phyloP scores from a whole-genome alignment of 148 eudicot genomes.

The Fagopyrum homotropicum region DNA sequence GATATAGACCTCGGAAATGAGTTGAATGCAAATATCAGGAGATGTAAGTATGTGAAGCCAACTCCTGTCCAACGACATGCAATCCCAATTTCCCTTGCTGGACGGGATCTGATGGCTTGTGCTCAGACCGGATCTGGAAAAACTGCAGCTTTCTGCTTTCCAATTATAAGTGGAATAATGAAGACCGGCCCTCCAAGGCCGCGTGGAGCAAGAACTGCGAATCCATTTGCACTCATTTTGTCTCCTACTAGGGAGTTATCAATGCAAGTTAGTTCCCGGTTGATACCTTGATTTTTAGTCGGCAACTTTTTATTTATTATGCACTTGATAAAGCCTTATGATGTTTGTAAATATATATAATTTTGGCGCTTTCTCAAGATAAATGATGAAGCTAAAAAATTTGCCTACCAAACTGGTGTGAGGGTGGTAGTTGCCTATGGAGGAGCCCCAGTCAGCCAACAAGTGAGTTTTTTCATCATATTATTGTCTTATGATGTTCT shows the following conservation, averaged over 20 bases:
- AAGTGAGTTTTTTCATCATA: constrained; percentile 28
- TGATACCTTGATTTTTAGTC: not conserved
- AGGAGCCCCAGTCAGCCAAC: constrained; percentile 79
- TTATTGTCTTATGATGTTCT: too few species aligned
- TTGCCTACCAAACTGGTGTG: constrained; percentile 85
- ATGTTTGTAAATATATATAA: not conserved
- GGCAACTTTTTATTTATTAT: not conserved
- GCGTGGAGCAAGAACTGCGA: constrained; percentile 56
- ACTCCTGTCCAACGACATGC: constrained; percentile 83
- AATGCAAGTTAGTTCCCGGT: constrained; percentile 47
- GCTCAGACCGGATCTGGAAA: constrained; percentile 93
- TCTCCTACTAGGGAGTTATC: constrained; percentile 89
- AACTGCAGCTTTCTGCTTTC: constrained; percentile 85
- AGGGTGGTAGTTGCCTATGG: constrained; percentile 82
- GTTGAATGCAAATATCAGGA: constrained; percentile 58
- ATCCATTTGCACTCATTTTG: constrained; percentile 74
- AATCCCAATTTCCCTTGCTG: constrained; percentile 70
- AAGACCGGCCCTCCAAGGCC: constrained; percentile 36
- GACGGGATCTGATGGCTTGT: constrained; percentile 82
- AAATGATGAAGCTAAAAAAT: constrained; percentile 72
- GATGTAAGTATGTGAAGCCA: constrained; percentile 88
- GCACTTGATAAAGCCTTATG: not conserved
- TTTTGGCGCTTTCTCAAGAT: constrained; percentile 33
- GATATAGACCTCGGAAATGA: constrained; percentile 76
- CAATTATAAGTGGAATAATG: constrained; percentile 79